Base-by-base conservation (phyloP, 768 basidiomycete species). In the Mycena crocata region DNA sequence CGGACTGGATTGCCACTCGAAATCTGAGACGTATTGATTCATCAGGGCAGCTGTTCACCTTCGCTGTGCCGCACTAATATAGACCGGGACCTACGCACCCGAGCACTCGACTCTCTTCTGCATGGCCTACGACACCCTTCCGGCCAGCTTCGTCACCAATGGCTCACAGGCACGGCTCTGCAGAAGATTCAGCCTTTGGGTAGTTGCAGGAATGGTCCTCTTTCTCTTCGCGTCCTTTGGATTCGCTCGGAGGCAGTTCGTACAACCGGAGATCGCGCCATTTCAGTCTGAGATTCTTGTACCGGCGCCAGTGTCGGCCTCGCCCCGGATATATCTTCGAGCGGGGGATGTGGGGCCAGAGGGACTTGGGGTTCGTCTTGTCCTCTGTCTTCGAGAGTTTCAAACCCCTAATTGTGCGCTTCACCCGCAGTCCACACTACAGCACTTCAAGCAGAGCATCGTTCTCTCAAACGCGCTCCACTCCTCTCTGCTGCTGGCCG, bases 361-460 rank as follows among this genome's bases (percentile, higher is more conserved):
- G 57, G 64, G 64, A 39, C 49, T 66, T 24, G 64, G 64, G 13
- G 64, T 66, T 34, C 49, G 64, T 65, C 32, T 52, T 58, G 34
- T 35, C 23, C 31, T 34, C 9, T 49, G n/a, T n/a, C n/a, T n/a
- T n/a, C n/a, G 24, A 52, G 30, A 17, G 39, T 30, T 63, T 50
- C 55, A 17, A 39, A 49, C 30, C 40, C 32, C 37, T 64, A 21
- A 65, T n/a, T n/a, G n/a, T 34, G 44, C 42, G 9, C 24, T 65
- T 65, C 26, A 19, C 26, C 32, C 15, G 40, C 45, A 67, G 66
- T 67, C 66, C 48, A 62, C 61, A 30, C 60, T 67, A 17, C 66
- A 67, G 39, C 66, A 62, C 49, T 62, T 67, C 30, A 67, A 67
- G 39, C 60, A 67, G 10, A 46, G 55, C 48, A 67, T 67, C 35